Percentiles rank a stretch among this genome's conserved stretches.
Evolutionary conservation across 306 rosid species (phyloP).

Genomic region (Arachis stenosperma): DNA sequence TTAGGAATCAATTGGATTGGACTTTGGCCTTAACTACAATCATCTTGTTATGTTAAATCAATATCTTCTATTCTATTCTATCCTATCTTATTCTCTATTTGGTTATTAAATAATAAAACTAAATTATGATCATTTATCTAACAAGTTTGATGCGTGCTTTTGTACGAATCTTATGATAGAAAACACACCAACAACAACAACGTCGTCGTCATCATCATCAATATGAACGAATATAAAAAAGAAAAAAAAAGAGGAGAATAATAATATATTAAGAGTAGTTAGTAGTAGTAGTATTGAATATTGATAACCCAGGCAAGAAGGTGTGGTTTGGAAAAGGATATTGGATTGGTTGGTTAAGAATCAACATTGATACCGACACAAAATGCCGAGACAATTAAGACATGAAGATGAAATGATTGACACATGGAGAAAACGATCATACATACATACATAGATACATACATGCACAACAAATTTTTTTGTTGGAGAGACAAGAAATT

Average conservation of each 20-base stretch:
- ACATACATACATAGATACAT: too few species aligned
- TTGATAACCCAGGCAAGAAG: constrained; percentile 29
- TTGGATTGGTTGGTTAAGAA: constrained; percentile 55
- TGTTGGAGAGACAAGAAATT: constrained; percentile 14
- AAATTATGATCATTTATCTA: constrained; percentile 25
- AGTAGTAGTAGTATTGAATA: too few species aligned
- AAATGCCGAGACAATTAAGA: constrained; percentile 40
- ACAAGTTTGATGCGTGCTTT: constrained; percentile 21
- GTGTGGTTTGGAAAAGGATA: constrained; percentile 38
- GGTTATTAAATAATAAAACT: not conserved
- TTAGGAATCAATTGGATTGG: constrained; percentile 31
- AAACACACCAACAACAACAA: constrained; percentile 9
- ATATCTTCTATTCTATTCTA: constrained; percentile 28
- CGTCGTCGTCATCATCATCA: not conserved
- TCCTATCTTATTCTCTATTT: not conserved
- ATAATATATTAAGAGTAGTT: too few species aligned
- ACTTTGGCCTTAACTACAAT: not conserved
- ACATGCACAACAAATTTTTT: too few species aligned
- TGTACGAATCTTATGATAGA: not conserved
- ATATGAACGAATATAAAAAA: not conserved
- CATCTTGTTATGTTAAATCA: constrained; percentile 40
- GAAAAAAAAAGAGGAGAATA: not conserved
- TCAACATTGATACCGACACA: constrained; percentile 60
- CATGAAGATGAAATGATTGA: constrained; percentile 13
- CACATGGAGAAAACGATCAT: constrained; percentile 28